A percentile compares a stretch with the other conserved stretches of the same genome.
These are phyloP conservation scores for Xylaria sp. DNA, from an alignment of 2,329 filamentous ascomycete genomes.

Conservation along the genomic window DNA sequence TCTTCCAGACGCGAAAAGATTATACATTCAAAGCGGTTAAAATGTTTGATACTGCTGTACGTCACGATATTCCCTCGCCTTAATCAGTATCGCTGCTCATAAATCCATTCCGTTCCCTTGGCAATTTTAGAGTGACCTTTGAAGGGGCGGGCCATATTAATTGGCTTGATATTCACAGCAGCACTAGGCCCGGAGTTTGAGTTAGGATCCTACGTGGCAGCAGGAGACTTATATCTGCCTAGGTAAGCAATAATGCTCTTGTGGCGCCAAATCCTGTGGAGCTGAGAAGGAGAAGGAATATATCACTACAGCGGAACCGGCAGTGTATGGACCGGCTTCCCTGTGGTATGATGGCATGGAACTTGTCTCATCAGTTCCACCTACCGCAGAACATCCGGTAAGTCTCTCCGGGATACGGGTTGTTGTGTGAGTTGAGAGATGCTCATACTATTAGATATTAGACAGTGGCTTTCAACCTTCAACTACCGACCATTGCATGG, in stretches of 20 bases:
- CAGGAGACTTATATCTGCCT: background rate
- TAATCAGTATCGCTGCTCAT: background rate
- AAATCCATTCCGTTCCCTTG: background rate
- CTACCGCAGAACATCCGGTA: background rate
- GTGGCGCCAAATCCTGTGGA: background rate
- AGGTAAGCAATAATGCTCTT: background rate
- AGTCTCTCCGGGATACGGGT: background rate
- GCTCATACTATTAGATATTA: background rate
- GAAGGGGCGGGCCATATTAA: background rate
- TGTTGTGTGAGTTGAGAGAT: background rate
- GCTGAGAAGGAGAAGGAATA: background rate
- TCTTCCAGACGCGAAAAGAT: background rate
- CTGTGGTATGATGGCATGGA: background rate
- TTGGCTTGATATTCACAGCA: background rate
- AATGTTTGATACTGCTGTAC: background rate
- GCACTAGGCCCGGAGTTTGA: background rate
- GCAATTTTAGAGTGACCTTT: background rate
- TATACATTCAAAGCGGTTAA: background rate
- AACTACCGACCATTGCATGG: too few relatives aligned
- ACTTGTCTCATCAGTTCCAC: background rate
- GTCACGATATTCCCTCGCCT: background rate
- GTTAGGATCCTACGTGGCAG: background rate
- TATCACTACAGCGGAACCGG: background rate
- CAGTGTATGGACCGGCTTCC: background rate
- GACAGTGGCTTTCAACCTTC: background rate